Percentiles rank a stretch among this genome's conserved stretches.
phyloP scores from a whole-genome alignment of 1,284 basidiomycete genomes.

The Hemileia vastatrix region DNA sequence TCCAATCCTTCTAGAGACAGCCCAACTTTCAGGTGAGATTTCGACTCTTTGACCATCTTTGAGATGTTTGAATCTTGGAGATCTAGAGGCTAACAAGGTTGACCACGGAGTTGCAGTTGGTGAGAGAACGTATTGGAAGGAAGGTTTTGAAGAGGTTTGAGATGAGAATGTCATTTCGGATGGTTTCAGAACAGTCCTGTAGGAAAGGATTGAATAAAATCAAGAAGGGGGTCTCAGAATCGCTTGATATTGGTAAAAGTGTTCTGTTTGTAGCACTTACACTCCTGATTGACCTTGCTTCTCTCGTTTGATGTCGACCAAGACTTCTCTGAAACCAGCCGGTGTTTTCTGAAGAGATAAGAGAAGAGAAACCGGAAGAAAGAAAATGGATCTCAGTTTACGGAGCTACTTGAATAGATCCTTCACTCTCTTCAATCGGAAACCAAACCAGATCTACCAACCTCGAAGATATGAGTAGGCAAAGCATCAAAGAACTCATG shows the following conservation, averaged over 20 bases:
- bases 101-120: slow-evolving; percentile 57
- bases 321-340: slow-evolving; percentile 76
- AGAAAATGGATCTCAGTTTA: not conserved
- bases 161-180: slow-evolving; percentile 28
- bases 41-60: slow-evolving; percentile 65
- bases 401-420: not conserved
- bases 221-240: slow-evolving; percentile 24
- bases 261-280: slow-evolving; percentile 22
- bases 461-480: slow-evolving; percentile 81
- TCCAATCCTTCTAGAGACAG: slow-evolving; percentile 58
- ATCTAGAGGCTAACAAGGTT: slow-evolving; percentile 58
- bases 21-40: slow-evolving; percentile 62
- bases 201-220: slow-evolving; percentile 24
- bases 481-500: slow-evolving; percentile 98
- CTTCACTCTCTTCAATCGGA: not conserved
- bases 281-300: not conserved
- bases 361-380: not conserved
- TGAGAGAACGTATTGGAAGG: slow-evolving; percentile 60
- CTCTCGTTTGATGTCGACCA: slow-evolving; percentile 53
- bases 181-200: slow-evolving; percentile 30
- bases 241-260: slow-evolving; percentile 21
- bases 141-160: not conserved
- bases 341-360: slow-evolving; percentile 54
- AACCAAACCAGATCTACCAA: slow-evolving; percentile 40
- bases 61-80: slow-evolving; percentile 58